Evolutionary conservation across 2,329 filamentous ascomycete species (phyloP).

Genomic region (Colletotrichum liaoningense): DNA sequence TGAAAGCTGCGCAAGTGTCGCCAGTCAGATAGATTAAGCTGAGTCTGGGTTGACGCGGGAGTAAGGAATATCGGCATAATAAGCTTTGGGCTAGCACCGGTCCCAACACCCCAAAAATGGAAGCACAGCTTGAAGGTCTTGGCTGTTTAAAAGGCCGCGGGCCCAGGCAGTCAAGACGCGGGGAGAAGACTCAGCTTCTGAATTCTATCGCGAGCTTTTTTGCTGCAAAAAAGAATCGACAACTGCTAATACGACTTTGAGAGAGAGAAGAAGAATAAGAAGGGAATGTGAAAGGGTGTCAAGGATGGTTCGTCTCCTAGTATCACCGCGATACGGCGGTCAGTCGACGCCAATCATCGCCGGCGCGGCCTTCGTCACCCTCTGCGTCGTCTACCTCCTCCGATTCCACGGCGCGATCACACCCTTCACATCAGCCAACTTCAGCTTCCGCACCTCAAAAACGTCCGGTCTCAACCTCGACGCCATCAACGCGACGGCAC

Average conservation of each 20-base stretch:
- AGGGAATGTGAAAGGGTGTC: background rate
- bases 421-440: slow-evolving; percentile 7
- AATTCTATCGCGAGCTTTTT: background rate
- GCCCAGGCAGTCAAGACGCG: background rate
- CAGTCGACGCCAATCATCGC: slow-evolving; percentile 15
- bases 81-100: slow-evolving; percentile 20
- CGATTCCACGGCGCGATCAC: slow-evolving; percentile 21
- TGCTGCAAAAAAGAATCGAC: background rate
- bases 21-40: slow-evolving; percentile 21
- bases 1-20: background rate
- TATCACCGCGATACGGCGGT: slow-evolving; percentile 17
- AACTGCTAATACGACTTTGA: background rate
- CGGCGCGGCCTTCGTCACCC: slow-evolving; percentile 19
- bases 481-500: slow-evolving; percentile 29
- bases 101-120: background rate
- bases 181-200: too few relatives aligned
- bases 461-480: slow-evolving; percentile 20
- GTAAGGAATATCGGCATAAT: background rate
- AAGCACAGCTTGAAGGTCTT: background rate
- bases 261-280: background rate
- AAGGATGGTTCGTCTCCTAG: slow-evolving; percentile 24
- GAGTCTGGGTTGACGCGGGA: background rate
- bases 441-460: slow-evolving; percentile 19
- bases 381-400: slow-evolving; percentile 13
- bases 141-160: background rate